Conservation (phyloP, 2,329 filamentous ascomycete species). For the Nemania sp. region DNA sequence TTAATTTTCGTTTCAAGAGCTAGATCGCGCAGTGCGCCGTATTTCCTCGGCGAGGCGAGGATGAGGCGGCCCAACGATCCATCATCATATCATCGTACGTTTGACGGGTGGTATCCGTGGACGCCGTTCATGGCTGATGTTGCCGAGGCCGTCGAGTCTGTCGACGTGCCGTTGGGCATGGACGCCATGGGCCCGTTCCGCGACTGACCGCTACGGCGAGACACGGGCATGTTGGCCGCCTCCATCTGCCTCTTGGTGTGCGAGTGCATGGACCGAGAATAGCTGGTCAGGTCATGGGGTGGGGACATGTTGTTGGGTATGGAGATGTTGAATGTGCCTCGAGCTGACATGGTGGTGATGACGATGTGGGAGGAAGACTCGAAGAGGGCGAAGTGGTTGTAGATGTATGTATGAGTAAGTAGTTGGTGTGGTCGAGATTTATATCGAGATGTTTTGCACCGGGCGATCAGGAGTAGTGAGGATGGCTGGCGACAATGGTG, state of each 20-base stretch:
- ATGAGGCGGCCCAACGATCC: too few species aligned
- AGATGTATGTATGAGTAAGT: neutral
- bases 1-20: neutral
- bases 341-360: slow-evolving; percentile 35
- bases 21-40: too few species aligned
- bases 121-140: slow-evolving; percentile 9
- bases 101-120: too few species aligned
- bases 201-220: slow-evolving; percentile 37
- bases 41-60: too few species aligned
- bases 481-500: neutral
- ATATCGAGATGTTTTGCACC: neutral
- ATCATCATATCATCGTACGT: too few species aligned
- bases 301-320: slow-evolving; percentile 37
- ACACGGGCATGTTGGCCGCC: slow-evolving; percentile 52
- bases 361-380: neutral
- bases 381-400: neutral
- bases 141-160: slow-evolving; percentile 17
- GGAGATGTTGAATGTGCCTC: slow-evolving; percentile 32
- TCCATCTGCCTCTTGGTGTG: slow-evolving; percentile 71
- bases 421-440: neutral
- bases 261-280: slow-evolving; percentile 65
- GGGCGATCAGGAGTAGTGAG: neutral
- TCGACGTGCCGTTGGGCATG: slow-evolving; percentile 37
- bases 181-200: slow-evolving; percentile 24
- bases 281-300: slow-evolving; percentile 46